Base-by-base conservation (phyloP, 768 basidiomycete species). In the Trametes cinnabarina region DNA sequence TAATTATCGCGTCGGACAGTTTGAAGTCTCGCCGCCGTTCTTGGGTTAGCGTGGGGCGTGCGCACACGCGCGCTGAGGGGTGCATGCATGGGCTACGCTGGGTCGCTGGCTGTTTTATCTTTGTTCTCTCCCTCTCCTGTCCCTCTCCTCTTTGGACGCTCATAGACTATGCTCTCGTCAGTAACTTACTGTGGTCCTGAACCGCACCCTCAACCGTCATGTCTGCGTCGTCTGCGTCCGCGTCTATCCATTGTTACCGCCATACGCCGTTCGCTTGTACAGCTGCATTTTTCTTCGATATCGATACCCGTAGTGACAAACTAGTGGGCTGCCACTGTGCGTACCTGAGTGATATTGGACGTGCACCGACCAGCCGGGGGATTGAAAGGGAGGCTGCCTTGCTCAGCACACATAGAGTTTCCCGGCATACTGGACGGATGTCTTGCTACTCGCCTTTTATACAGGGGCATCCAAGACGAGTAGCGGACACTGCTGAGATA, bases 231-330 rank as follows among this genome's bases (percentile, higher is more conserved):
- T 35, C 28, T 4, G 19, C 53, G n/a, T 32, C 53, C 30, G 41
- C 39, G 10, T 23, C 35, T 34, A 15, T 47, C 37, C 44, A 32
- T 32, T 26, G 23, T 15, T 15, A 37, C 46, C 46, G 47, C 46
- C 53, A 40, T 43, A 43, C 53, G 40, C 37, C 63, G 35, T 54
- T 62, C 60, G 55, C 57, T 55, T 61, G 63, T 62, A 63, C 60
- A 63, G 62, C 50, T 54, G 62, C 65, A 61, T 57, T 40, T 32
- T 49, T 60, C 55, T 52, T 59, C 47, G 62, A 66, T 66, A 66
- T 63, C 65, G 62, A 66, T 66, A 66, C 65, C 65, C 65, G 58
- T 66, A 66, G 50, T 58, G 40, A 63, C 65, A 51, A 59, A 40
- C 57, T 65, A 65, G 61, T 63, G 49, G 57, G 62, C 46, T 47